phyloP scores from a whole-genome alignment of 306 rosid species.

The Vigna reflexopilosa region DNA sequence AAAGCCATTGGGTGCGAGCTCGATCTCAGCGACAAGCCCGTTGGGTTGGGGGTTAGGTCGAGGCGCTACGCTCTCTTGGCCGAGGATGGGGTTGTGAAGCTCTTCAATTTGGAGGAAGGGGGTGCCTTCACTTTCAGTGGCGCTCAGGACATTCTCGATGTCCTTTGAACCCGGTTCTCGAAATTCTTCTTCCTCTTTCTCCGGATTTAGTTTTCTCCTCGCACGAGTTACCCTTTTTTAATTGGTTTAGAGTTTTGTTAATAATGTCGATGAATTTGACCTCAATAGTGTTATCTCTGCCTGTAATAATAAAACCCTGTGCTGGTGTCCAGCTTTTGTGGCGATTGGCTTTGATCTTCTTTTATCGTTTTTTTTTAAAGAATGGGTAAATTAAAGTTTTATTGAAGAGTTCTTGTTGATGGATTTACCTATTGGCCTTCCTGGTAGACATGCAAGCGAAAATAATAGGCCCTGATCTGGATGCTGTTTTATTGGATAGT shows the following conservation, averaged over 20 bases:
- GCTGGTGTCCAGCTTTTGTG: conserved; percentile 17
- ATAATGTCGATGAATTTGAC: conserved; percentile 35
- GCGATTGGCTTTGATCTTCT: neutral
- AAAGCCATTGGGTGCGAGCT: conserved; percentile 81
- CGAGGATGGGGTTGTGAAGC: conserved; percentile 88
- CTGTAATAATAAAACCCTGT: neutral
- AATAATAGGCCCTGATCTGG: neutral
- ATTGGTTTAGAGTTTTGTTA: conserved; percentile 3
- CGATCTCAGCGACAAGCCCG: conserved; percentile 91
- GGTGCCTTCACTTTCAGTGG: conserved; percentile 91
- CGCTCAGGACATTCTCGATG: conserved; percentile 81
- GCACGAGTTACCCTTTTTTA: conserved; percentile 1
- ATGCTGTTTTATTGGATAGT: neutral
- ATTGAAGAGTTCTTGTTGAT: neutral
- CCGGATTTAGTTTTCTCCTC: neutral
- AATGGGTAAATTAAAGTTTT: neutral
- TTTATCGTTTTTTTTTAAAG: neutral
- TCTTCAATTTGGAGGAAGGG: conserved; percentile 97
- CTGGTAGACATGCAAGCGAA: neutral
- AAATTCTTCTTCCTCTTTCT: neutral
- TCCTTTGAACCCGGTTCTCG: conserved; percentile 49
- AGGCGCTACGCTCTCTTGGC: conserved; percentile 87
- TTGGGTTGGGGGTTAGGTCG: conserved; percentile 90
- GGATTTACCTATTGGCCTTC: too few relatives aligned
- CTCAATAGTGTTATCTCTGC: neutral